Base-by-base conservation (phyloP, 2,329 filamentous ascomycete species). In the Penicillium hordei region DNA sequence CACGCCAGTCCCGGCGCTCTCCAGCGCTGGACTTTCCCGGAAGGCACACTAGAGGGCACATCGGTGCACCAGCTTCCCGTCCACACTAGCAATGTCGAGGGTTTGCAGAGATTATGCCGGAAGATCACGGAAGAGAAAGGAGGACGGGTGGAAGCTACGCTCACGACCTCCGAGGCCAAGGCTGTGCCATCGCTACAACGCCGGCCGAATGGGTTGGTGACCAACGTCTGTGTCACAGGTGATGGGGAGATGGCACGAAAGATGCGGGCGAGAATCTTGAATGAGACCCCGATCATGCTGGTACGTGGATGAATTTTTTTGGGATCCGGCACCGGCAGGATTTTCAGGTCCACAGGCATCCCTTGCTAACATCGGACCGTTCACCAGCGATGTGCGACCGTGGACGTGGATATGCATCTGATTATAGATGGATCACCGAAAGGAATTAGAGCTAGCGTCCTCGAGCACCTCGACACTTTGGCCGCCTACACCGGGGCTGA, bases 401-500 rank as follows among this genome's bases (percentile, higher is more conserved):
- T 99, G 70, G 94, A 97, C 73, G 89, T 99, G 67, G 92, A 96
- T 73, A 91, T 91, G 68, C 88, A 91, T 68, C 84, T 97, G 65
- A 91, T 97, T 70, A 89, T 93, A 73, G 92, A 96, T 64, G 86
- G 87, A 51, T 78, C 81, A 58, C 79, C 82, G 27, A 83, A 86
- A 60, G 86, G 88, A 44, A 82, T 96, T 59, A 87, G 91, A 72
- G 83, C 87, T 62, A 84, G 86, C 48, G 90, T 97, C 29, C 85
- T 93, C 51, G 87, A 91, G 62, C 91, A 93, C 68, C 84, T 99
- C 66, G 91, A 97, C 75, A 87, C 89, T 62, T 89, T 96, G 70
- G 90, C 94, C 12, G 85, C 82, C 65, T 95, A 89, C 71, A 97
- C 93, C 60, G 94, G 94, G 51, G 93, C 96, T 53, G 94, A 99